Percentiles rank a stretch among this genome's conserved stretches.
phyloP scores from a whole-genome alignment of 257 asterid genomes.

The Handroanthus guayacan region DNA sequence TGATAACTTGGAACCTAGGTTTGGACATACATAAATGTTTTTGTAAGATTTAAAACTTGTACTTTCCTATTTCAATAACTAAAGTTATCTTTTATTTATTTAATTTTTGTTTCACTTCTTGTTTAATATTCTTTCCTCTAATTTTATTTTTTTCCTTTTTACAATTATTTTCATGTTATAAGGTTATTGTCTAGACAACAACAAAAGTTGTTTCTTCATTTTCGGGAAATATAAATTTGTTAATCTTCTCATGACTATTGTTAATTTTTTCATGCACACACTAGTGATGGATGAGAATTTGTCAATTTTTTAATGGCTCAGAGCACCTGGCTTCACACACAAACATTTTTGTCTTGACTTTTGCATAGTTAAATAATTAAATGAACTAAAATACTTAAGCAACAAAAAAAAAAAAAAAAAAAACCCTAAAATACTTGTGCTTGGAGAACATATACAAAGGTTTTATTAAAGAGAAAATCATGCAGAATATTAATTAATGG shows the following conservation, averaged over 20 bases:
- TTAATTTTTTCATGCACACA: background rate
- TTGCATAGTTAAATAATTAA: background rate
- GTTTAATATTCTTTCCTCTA: too few relatives aligned
- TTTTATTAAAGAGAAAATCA: conserved; percentile 14
- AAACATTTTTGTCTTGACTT: conserved; percentile 14
- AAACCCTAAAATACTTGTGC: background rate
- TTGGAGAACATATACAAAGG: conserved; percentile 37
- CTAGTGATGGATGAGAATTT: background rate
- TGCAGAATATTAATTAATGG: conserved; percentile 11
- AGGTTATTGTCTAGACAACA: background rate
- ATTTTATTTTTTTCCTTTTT: too few relatives aligned
- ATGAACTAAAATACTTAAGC: too few relatives aligned
- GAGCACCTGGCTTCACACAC: background rate
- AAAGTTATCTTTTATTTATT: background rate
- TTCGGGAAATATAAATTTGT: background rate
- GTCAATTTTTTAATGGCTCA: background rate
- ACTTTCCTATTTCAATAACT: background rate
- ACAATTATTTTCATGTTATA: too few relatives aligned
- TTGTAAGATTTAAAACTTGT: too few relatives aligned
- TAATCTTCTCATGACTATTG: background rate
- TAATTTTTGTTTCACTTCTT: background rate
- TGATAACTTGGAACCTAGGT: background rate
- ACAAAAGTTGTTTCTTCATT: background rate
- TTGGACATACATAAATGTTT: background rate
- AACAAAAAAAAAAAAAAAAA: too few relatives aligned